Base-by-base conservation (phyloP, 2,329 filamentous ascomycete species). In the Xylaria sp. region DNA sequence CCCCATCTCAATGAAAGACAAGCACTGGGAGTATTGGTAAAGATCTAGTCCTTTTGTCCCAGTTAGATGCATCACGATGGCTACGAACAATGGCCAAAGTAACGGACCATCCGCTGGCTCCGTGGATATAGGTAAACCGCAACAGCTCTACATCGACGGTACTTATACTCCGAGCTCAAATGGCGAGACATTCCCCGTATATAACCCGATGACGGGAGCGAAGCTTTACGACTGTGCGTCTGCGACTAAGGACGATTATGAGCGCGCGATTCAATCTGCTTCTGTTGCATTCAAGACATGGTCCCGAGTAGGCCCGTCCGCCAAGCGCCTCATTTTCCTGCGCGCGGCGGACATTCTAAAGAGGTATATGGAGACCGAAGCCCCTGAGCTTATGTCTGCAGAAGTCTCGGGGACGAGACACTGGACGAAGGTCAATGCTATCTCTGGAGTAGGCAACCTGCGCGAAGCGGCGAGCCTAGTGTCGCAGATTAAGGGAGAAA, bases 251-350 rank as follows among this genome's bases (percentile, higher is more conserved):
- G 46, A 32, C 4, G 68, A 70, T 20, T 70, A 68, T 30, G 62
- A 61, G 59, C 62, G 62, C 25, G 68, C 68, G n/a, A 70, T 70
- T n/a, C 61, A 66, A 43, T 58, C 61, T 2, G 68, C 68, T 10
- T 53, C 68, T 0, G 48, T 36, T 2, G 68, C 68, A n/a, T 68
- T 66, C 36, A 60, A 70, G 62, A 66, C 68, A 2, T 70, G 68
- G 68, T 68, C 68, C 5, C 65, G 57, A 41, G 43, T 60, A 25
- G 62, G 68, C 18, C 90, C 1, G 75, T 48, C 82, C 28, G 76
- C 84, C 23, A 90, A 91, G 59, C 89, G 92, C 36, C 86, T 90
- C 70, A 88, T 96, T 70, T 84, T 96, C 67, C 81, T 91, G 64
- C 89, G 88, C 76, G 90, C 91, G 0, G 90, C 90, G 12, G 87